phyloP scores from a whole-genome alignment of 495 filamentous ascomycete genomes.

The Pyronema domesticum region DNA sequence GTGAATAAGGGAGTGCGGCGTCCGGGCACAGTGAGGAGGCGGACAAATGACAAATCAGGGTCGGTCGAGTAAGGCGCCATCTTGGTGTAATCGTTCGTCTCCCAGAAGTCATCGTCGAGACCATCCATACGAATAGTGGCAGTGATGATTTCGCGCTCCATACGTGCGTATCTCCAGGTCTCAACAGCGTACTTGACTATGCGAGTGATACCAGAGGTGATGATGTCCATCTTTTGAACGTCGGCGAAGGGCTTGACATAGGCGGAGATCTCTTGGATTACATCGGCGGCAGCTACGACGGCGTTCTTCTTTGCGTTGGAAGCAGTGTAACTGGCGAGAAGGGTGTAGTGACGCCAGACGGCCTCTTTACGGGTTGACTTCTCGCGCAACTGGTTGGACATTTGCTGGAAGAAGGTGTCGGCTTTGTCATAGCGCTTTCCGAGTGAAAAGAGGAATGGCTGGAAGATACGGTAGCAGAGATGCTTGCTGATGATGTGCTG shows the following conservation, averaged over 20 bases:
- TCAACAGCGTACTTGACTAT: constrained; percentile 48
- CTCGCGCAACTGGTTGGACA: constrained; percentile 43
- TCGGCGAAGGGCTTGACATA: constrained; percentile 43
- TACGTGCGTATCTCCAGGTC: constrained; percentile 45
- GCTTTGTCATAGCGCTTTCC: constrained; percentile 45
- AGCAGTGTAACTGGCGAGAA: constrained; percentile 45
- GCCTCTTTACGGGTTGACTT: constrained; percentile 45
- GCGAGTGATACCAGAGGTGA: constrained; percentile 34
- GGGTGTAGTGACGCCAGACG: constrained; percentile 46
- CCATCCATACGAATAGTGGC: constrained; percentile 36
- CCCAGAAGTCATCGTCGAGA: constrained; percentile 30
- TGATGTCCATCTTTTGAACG: constrained; percentile 35
- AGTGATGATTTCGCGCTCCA: constrained; percentile 43
- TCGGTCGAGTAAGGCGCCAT: constrained; percentile 18
- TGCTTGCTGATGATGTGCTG: constrained; percentile 42
- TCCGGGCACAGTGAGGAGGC: constrained; percentile 12
- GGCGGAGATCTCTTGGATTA: constrained; percentile 44
- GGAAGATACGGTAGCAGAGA: constrained; percentile 44
- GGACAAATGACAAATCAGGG: constrained; percentile 3
- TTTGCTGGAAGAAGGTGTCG: constrained; percentile 42
- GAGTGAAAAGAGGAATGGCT: constrained; percentile 45
- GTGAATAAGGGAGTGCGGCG: constrained; percentile 31
- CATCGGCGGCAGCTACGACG: constrained; percentile 40
- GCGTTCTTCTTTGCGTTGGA: constrained; percentile 44
- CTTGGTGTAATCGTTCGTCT: constrained; percentile 27